phyloP scores from a whole-genome alignment of 768 basidiomycete genomes.

The Mycena vitilis region DNA sequence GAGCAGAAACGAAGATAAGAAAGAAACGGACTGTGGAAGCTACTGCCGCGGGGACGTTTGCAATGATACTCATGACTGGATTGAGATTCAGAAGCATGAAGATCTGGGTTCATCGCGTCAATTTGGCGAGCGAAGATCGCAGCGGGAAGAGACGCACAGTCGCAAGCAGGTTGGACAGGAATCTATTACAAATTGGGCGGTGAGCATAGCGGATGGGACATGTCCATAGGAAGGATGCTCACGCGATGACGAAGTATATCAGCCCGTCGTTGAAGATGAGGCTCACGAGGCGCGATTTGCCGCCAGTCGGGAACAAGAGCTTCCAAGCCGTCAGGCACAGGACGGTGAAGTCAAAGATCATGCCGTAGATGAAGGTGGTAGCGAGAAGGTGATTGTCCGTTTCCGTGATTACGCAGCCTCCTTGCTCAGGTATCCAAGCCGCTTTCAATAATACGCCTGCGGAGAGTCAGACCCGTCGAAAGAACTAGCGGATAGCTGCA shows the following conservation, averaged over 20 bases:
- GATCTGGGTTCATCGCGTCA: conserved; percentile 41
- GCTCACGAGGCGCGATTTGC: conserved; percentile 66
- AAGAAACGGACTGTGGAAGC: conserved; percentile 64
- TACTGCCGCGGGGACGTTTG: conserved; percentile 67
- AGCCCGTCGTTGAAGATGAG: conserved; percentile 80
- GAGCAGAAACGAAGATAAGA: background rate
- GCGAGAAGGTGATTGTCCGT: conserved; percentile 73
- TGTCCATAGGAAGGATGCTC: conserved; percentile 40
- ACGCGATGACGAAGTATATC: conserved; percentile 80
- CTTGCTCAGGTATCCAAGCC: conserved; percentile 57
- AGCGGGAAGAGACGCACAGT: conserved; percentile 46
- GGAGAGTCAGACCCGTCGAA: conserved; percentile 5
- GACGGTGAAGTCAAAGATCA: conserved; percentile 77
- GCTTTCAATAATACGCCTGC: conserved; percentile 72
- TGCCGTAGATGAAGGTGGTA: conserved; percentile 77
- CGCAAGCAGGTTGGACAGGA: conserved; percentile 73
- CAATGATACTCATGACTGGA: conserved; percentile 65
- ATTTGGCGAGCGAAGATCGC: conserved; percentile 13
- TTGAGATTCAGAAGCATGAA: conserved; percentile 67
- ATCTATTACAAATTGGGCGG: conserved; percentile 51
- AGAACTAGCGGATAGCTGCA: conserved; percentile 14
- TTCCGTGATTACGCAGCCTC: conserved; percentile 69
- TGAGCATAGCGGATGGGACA: conserved; percentile 30
- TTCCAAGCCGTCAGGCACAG: conserved; percentile 72
- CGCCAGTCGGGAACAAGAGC: conserved; percentile 57